These are phyloP conservation scores for Cicer pinnatifidum DNA, from an alignment of 306 rosid genomes.

Conservation along the genomic window DNA sequence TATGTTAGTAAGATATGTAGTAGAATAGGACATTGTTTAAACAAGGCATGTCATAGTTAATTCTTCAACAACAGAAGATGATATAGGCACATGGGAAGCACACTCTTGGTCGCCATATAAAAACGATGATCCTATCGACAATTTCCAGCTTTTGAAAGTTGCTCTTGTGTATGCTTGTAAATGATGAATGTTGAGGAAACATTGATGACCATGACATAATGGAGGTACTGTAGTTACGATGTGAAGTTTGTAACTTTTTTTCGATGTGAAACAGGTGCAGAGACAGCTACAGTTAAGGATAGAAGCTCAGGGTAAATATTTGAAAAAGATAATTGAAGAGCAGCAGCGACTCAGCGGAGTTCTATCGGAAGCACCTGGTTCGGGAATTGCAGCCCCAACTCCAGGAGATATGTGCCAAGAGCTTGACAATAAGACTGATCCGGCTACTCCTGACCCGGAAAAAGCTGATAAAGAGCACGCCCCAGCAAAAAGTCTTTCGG, in stretches of 20 bases:
- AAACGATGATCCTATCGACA: neutral
- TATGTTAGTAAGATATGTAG: too few relatives aligned
- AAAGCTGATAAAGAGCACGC: slow-evolving; percentile 69
- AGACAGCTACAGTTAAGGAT: slow-evolving; percentile 93
- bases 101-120: neutral
- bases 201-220: slow-evolving; percentile 9
- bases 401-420: slow-evolving; percentile 59
- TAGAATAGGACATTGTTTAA: neutral
- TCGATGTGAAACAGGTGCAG: slow-evolving; percentile 74
- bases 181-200: neutral
- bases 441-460: slow-evolving; percentile 92
- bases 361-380: slow-evolving; percentile 68
- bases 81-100: neutral
- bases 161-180: neutral
- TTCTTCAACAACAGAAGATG: slow-evolving; percentile 21
- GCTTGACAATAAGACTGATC: slow-evolving; percentile 73
- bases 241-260: slow-evolving; percentile 4
- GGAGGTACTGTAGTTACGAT: slow-evolving; percentile 14
- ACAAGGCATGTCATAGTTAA: neutral
- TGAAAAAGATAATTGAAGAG: slow-evolving; percentile 98
- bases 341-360: slow-evolving; percentile 89
- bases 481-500: slow-evolving; percentile 74
- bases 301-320: slow-evolving; percentile 96
- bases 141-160: neutral
- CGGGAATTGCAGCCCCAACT: slow-evolving; percentile 50